Conservation (phyloP, 129 eudicot genomes). For the Apium graveolens region DNA sequence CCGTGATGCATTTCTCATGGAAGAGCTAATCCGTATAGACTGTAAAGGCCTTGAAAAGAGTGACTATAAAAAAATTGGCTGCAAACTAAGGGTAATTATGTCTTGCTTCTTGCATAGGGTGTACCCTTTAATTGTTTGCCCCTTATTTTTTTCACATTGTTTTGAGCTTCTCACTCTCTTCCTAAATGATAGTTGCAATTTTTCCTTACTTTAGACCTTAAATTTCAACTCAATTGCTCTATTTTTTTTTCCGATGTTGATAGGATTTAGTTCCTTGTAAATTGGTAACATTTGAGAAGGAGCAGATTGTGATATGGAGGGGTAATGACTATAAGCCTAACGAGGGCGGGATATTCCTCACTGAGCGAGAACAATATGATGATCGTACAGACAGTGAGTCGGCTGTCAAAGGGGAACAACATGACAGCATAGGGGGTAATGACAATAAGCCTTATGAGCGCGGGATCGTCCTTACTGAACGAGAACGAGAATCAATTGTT, state of each 20-base stretch:
- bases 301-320: constrained; percentile 84
- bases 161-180: neutral
- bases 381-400: constrained; percentile 25
- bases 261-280: constrained; percentile 93
- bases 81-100: constrained; percentile 64
- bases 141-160: neutral
- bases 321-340: constrained; percentile 62
- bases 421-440: constrained; percentile 28
- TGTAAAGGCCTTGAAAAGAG: constrained; percentile 71
- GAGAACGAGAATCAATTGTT: constrained; percentile 44
- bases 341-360: constrained; percentile 51
- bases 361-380: constrained; percentile 46
- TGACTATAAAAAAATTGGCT: constrained; percentile 77
- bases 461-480: constrained; percentile 44
- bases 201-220: neutral
- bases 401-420: neutral
- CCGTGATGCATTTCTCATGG: constrained; percentile 79
- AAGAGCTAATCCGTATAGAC: constrained; percentile 77
- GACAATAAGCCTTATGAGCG: constrained; percentile 52
- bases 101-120: neutral
- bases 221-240: neutral
- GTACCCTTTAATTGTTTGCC: neutral
- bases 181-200: neutral
- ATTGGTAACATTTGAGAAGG: constrained; percentile 79
- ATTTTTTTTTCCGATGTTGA: constrained; percentile 1